Base-by-base conservation (phyloP, 495 filamentous ascomycete species). In the Penicillium cataractarum region DNA sequence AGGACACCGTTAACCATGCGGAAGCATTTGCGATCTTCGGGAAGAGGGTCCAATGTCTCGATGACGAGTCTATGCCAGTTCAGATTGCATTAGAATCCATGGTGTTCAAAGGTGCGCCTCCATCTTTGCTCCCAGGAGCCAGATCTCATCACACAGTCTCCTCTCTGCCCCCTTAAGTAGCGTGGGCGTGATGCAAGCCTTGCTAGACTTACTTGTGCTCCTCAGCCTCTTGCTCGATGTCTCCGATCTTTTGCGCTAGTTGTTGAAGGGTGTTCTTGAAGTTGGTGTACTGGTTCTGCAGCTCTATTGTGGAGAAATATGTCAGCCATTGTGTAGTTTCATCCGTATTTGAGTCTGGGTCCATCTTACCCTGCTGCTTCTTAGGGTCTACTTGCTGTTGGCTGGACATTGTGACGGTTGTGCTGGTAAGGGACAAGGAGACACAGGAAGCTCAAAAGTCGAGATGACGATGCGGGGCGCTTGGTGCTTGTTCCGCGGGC, bases 1-100 rank as follows among this genome's bases (percentile, higher is more conserved):
- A 99, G 76, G 15, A 98, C 94, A 57, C 95, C 96, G 74, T 98
- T 97, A 73, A 99, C 93, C 89, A 99, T 90, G 66, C 95, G 93
- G 78, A 98, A 99, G 78, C 94, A 98, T 82, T 97, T 98, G 62
- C 95, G 92, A 58, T 96, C 91, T 61, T 82, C 80, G 26, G 91
- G 82, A 24, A 97, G 87, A 39, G 92, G 93, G 51, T 87, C 86
- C 67, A 99, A 80, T 29, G 94, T 98, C 70, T 99, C 96, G 39
- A 99, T 89, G 29, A 99, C 95, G 66, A 99, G 91, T 76, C 95
- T 97, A 71, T 49, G 22, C 2, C 26, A 44, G 3, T 26, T 37
- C 26, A 37, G n/a, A 26, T 33, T 12, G 24, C 33, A 59, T 75
- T 49, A 72, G 66, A 53, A 57, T 37, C 37, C 40, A 42, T 62